Percentiles rank a stretch among this genome's conserved stretches.
Conservation (phyloP, 768 basidiomycete species). For the Hygrocybe punicea region DNA sequence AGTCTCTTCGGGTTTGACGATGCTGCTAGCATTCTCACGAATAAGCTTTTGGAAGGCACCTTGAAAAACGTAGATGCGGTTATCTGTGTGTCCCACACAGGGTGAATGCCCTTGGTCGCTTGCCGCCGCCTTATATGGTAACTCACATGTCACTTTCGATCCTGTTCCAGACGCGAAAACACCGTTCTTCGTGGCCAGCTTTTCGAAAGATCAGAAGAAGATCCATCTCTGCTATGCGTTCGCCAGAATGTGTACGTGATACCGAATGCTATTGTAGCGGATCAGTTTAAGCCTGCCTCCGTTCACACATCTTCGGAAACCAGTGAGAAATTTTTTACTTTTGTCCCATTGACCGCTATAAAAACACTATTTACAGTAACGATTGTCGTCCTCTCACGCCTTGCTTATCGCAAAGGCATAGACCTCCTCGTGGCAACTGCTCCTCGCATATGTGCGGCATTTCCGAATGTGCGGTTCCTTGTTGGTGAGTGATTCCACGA, state of each 20-base stretch:
- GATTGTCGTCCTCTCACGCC: conserved; percentile 83
- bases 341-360: background rate
- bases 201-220: conserved; percentile 50
- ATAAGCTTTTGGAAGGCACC: conserved; percentile 86
- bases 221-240: conserved; percentile 45
- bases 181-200: conserved; percentile 85
- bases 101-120: conserved; percentile 47
- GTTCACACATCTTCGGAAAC: conserved; percentile 44
- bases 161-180: conserved; percentile 84
- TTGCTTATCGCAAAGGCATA: conserved; percentile 94
- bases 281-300: conserved; percentile 73
- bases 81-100: conserved; percentile 95
- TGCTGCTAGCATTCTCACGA: conserved; percentile 94
- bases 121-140: background rate
- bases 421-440: conserved; percentile 92
- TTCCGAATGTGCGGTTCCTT: conserved; percentile 85
- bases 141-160: background rate
- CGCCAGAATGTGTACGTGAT: conserved; percentile 80
- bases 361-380: conserved; percentile 55
- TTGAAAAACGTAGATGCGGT: conserved; percentile 90
- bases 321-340: conserved; percentile 42
- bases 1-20: conserved; percentile 96
- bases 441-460: conserved; percentile 80
- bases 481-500: conserved; percentile 52
- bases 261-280: conserved; percentile 86